phyloP scores from a whole-genome alignment of 805 yeast genomes.

The Suhomyces prunicola region DNA sequence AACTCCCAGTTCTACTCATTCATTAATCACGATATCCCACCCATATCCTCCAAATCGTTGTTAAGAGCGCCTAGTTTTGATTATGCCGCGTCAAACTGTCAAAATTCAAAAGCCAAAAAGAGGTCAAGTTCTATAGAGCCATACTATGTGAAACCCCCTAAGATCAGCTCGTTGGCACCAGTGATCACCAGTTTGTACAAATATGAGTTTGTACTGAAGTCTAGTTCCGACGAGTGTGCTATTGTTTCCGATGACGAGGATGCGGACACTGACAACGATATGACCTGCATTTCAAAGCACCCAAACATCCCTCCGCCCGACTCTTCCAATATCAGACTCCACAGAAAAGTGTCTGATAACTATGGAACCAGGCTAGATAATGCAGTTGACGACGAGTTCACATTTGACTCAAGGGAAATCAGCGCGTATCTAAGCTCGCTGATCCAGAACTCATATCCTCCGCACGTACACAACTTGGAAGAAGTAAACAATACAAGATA shows the following conservation, averaged over 20 bases:
- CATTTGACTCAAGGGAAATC: not conserved
- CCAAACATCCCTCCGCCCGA: constrained; percentile 1
- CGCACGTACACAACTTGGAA: constrained; percentile 5
- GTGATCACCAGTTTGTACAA: constrained; percentile 1
- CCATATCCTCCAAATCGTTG: not conserved
- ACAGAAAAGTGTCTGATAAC: constrained; percentile 13
- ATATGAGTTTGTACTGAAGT: constrained; percentile 1
- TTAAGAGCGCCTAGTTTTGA: constrained; percentile 1
- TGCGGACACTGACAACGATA: not conserved
- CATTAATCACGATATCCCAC: constrained; percentile 6
- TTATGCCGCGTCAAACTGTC: not conserved
- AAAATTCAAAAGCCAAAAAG: not conserved
- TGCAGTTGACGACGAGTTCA: constrained; percentile 3
- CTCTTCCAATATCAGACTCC: not conserved
- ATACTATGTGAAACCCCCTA: constrained; percentile 10
- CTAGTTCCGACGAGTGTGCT: constrained; percentile 6
- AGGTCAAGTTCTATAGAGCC: constrained; percentile 15
- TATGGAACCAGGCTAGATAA: constrained; percentile 7
- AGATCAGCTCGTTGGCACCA: constrained; percentile 4
- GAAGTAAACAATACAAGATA: constrained; percentile 3
- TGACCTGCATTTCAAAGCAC: not conserved
- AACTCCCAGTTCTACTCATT: constrained; percentile 8
- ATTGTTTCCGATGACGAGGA: constrained; percentile 11
- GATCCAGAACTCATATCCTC: not conserved
- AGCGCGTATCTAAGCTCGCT: not conserved